These are phyloP conservation scores for Mycena albidolilacea DNA, from an alignment of 768 basidiomycete genomes.

Conservation along the genomic window DNA sequence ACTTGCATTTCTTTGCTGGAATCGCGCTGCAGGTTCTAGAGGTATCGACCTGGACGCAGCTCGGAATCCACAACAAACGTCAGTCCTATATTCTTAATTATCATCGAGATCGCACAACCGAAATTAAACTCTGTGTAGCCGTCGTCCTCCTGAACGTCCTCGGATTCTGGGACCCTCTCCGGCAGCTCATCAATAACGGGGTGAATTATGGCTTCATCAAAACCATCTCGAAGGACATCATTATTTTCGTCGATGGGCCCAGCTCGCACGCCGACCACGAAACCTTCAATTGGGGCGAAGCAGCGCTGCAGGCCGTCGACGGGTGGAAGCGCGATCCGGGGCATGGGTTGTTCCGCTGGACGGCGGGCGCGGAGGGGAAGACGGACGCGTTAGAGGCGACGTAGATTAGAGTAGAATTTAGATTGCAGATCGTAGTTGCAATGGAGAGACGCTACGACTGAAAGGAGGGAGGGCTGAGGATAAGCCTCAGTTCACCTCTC, in stretches of 20 bases:
- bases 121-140: too few relatives aligned
- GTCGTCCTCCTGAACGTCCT: constrained; percentile 64
- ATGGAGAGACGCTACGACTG: too few relatives aligned
- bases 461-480: too few relatives aligned
- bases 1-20: background rate
- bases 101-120: too few relatives aligned
- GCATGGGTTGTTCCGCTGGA: constrained; percentile 66
- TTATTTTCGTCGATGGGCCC: constrained; percentile 86
- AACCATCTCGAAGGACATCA: constrained; percentile 69
- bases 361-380: constrained; percentile 53
- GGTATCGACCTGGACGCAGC: constrained; percentile 94
- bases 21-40: constrained; percentile 76
- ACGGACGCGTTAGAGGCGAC: constrained; percentile 34
- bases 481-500: too few relatives aligned
- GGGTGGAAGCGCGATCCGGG: constrained; percentile 62
- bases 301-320: constrained; percentile 74
- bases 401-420: constrained; percentile 2
- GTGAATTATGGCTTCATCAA: constrained; percentile 83
- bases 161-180: constrained; percentile 88
- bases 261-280: constrained; percentile 65
- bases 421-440: too few relatives aligned
- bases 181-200: constrained; percentile 77
- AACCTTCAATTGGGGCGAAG: constrained; percentile 84
- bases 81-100: constrained; percentile 39
- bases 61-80: constrained; percentile 92